A percentile compares a stretch with the other conserved stretches of the same genome.
Conservation (phyloP, 495 filamentous ascomycete genomes). For the Cercophora samala region DNA sequence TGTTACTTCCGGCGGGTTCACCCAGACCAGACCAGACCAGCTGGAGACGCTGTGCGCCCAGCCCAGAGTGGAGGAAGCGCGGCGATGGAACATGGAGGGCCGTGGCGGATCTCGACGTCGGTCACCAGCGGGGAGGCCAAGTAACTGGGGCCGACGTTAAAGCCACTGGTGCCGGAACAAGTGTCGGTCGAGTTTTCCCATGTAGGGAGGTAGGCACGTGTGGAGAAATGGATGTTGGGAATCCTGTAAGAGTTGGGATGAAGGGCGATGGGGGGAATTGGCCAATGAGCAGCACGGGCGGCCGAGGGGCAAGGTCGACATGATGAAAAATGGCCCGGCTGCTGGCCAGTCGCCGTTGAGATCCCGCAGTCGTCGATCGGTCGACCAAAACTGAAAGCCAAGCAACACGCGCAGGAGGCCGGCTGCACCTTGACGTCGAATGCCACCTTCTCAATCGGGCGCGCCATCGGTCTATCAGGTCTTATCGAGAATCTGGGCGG, state of each 20-base stretch:
- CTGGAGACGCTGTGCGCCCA: conserved; percentile 3
- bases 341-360: neutral
- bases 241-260: too few relatives aligned
- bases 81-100: neutral
- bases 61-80: neutral
- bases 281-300: neutral
- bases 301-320: neutral
- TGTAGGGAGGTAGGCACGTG: neutral
- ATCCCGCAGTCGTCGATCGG: neutral
- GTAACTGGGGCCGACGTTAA: neutral
- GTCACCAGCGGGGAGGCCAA: neutral
- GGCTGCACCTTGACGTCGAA: neutral
- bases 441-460: neutral
- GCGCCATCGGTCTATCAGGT: neutral
- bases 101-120: conserved; percentile 2
- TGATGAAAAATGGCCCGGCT: neutral
- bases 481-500: neutral
- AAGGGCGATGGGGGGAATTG: neutral
- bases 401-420: neutral
- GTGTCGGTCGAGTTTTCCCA: conserved; percentile 1
- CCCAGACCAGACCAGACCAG: neutral
- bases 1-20: conserved; percentile 19
- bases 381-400: neutral
- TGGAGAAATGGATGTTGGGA: neutral
- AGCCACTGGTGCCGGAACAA: neutral